Evolutionary conservation across 1,284 basidiomycete genomes (phyloP), one percentile per base, ranked within the genome.

Genomic region (Moesziomyces sp.): DNA sequence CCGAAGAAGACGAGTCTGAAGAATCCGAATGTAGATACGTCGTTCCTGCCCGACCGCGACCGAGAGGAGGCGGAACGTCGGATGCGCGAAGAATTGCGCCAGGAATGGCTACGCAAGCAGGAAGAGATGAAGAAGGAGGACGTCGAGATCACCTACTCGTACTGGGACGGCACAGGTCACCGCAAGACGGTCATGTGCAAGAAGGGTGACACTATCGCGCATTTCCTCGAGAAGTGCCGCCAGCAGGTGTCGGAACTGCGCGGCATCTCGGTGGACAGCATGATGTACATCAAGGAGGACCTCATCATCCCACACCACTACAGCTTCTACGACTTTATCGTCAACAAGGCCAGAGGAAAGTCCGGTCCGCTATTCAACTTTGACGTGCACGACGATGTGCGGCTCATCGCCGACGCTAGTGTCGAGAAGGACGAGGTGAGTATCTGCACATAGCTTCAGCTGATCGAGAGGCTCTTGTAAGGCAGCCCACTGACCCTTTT

Each of bases 281-380:
- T 99, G 59, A 97, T 99, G 94, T 99, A 98, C 86, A 90, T 99
- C 86, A 98, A 97, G 65, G 78, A 83, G 57, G 76, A 82, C 60
- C 60, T 81, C 18, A 79, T 80, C 58, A 65, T 75, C 50, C 54
- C 63, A 18, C 84, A 98, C 92, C 96, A 99, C 84, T 90, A 97
- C 85, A 97, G 94, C 3, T 98, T 99, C 84, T 99, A 98, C 85
- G 93, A 97, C 85, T 98, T 99, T 77, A 97, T 99, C 79, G 88
- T 98, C 76, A 97, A 97, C 88, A 97, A 97, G 86, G 94, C 96
- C 4, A 90, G 97, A 28, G 97, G 97, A 21, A 99, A 99, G 85
- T 97, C 94, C 0, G 97, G 96, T 0, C 96, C 96, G 1, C 86
- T 99, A 55, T 99, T 99, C 87, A 97, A 93, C 85, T 99, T 99